These are phyloP conservation scores for Flaveria sonorensis DNA, from an alignment of 129 eudicot species.

Conservation along the genomic window DNA sequence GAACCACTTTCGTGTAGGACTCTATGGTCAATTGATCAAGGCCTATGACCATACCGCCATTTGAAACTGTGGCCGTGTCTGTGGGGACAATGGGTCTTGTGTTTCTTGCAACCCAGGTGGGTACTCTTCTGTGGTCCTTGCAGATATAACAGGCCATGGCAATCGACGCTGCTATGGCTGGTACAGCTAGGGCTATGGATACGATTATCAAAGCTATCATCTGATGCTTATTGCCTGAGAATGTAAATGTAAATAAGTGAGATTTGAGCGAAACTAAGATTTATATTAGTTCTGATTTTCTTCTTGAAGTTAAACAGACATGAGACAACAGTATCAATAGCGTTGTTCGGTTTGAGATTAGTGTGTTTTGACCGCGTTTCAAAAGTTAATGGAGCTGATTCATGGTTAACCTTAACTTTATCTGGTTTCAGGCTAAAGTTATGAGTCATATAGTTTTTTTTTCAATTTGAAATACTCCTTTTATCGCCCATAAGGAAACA, in stretches of 20 bases:
- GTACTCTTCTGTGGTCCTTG: constrained; percentile 29
- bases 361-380: too few relatives aligned
- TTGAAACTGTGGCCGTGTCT: constrained; percentile 16
- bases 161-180: constrained; percentile 50
- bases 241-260: not conserved
- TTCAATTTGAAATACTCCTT: too few relatives aligned
- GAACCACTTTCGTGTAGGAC: constrained; percentile 57
- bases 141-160: constrained; percentile 40
- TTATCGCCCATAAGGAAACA: too few relatives aligned
- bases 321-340: too few relatives aligned
- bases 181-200: constrained; percentile 51
- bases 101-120: constrained; percentile 33
- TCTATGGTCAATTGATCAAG: constrained; percentile 67
- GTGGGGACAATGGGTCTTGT: constrained; percentile 23
- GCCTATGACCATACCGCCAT: constrained; percentile 34
- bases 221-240: constrained; percentile 36
- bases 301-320: too few relatives aligned
- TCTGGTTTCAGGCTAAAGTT: too few relatives aligned
- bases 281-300: not conserved
- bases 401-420: too few relatives aligned
- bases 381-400: too few relatives aligned
- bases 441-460: too few relatives aligned
- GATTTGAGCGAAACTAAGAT: not conserved
- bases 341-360: too few relatives aligned
- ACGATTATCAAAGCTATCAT: constrained; percentile 43